A percentile compares a stretch with the other conserved stretches of the same genome.
phyloP scores from a whole-genome alignment of 176 grass and related monocot species.

The Juncus effusus region DNA sequence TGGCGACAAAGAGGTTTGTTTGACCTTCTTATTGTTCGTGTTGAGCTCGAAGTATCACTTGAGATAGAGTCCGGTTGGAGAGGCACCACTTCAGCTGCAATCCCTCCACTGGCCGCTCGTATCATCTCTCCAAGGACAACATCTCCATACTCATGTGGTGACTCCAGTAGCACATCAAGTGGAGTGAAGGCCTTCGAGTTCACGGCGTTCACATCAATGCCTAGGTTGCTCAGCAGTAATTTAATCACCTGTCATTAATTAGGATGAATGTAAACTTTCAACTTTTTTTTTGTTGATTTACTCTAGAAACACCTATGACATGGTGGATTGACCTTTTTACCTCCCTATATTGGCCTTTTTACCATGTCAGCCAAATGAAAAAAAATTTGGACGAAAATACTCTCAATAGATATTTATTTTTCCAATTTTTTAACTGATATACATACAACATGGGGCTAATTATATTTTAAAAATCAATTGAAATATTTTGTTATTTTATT shows the following conservation, averaged over 20 bases:
- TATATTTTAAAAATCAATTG: no score
- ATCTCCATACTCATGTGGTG: background rate
- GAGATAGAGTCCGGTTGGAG: background rate
- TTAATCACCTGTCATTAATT: slow-evolving; percentile 4
- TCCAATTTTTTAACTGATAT: no score
- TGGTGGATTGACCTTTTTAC: no score
- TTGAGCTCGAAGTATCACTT: background rate
- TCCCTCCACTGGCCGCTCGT: background rate
- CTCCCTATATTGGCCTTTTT: no score
- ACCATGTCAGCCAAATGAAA: no score
- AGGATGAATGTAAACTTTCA: background rate
- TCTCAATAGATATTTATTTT: no score
- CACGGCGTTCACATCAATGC: slow-evolving; percentile 10
- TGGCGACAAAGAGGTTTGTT: background rate
- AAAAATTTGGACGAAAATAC: no score
- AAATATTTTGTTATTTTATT: no score
- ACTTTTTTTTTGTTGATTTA: no score
- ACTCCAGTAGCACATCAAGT: slow-evolving; percentile 23
- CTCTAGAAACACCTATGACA: no score
- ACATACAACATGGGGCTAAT: no score
- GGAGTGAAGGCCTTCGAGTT: slow-evolving; percentile 4
- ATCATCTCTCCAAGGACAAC: slow-evolving; percentile 2
- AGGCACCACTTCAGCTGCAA: background rate
- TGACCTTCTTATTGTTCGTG: background rate
- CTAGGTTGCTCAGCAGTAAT: slow-evolving; percentile 5